These are phyloP conservation scores for Pseudogymnoascus sp. DNA, from an alignment of 2,329 filamentous ascomycete species.

Conservation along the genomic window DNA sequence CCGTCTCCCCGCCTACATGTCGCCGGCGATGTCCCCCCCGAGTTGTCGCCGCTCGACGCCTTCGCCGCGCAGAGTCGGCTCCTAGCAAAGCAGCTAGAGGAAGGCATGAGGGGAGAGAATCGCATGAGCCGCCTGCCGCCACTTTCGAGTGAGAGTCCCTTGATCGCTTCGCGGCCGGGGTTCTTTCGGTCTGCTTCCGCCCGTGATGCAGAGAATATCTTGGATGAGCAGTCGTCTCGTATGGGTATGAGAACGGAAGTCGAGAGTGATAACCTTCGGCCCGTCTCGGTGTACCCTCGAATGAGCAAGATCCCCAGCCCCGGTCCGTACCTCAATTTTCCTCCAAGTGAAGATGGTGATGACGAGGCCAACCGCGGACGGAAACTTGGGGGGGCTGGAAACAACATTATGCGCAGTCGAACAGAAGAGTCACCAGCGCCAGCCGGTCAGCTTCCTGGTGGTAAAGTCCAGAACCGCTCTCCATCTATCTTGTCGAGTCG, in stretches of 20 bases:
- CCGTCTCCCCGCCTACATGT: slow-evolving; percentile 66
- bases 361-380: neutral
- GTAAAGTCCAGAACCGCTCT: slow-evolving; percentile 16
- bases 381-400: neutral
- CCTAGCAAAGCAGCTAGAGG: slow-evolving; percentile 79
- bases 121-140: slow-evolving; percentile 82
- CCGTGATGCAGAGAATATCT: slow-evolving; percentile 46
- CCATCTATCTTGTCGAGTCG: slow-evolving; percentile 17
- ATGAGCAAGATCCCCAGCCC: slow-evolving; percentile 51
- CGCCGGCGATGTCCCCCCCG: slow-evolving; percentile 75
- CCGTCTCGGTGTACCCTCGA: slow-evolving; percentile 66
- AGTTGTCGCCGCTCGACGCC: slow-evolving; percentile 88
- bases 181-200: slow-evolving; percentile 72
- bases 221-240: slow-evolving; percentile 31
- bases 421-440: slow-evolving; percentile 52
- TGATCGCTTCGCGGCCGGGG: slow-evolving; percentile 69
- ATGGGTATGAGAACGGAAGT: slow-evolving; percentile 47
- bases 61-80: slow-evolving; percentile 87
- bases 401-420: slow-evolving; percentile 25
- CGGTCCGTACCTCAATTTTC: neutral
- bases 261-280: slow-evolving; percentile 47
- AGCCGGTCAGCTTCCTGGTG: slow-evolving; percentile 31
- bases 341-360: neutral
- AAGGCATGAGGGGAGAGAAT: slow-evolving; percentile 63
- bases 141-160: slow-evolving; percentile 71